Evolutionary conservation across 179 eudicot genomes (phyloP).

Genomic region (Pouteria campechiana): DNA sequence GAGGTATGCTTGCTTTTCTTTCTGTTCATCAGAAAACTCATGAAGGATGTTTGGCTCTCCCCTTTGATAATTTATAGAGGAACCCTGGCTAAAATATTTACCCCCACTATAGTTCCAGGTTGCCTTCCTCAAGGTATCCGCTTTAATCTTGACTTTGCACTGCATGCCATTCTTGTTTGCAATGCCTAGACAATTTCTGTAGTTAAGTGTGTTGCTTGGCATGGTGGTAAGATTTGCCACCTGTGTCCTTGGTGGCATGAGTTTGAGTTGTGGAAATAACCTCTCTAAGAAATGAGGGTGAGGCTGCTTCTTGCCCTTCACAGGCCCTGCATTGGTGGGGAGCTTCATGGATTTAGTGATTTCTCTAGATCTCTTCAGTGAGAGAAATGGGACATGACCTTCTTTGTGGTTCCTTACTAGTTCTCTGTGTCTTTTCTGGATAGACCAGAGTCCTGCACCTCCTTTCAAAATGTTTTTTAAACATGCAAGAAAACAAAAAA

Average conservation of each 20-base stretch:
- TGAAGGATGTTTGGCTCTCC: background rate
- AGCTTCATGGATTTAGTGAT: no score
- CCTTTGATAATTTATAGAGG: background rate
- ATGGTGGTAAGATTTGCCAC: no score
- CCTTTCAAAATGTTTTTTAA: background rate
- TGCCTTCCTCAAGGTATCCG: no score
- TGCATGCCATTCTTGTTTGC: background rate
- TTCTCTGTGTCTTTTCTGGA: background rate
- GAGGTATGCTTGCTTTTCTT: conserved; percentile 29
- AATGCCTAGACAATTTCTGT: background rate
- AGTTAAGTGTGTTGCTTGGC: background rate
- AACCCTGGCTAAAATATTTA: no score
- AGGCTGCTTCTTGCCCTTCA: no score
- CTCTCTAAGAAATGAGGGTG: no score
- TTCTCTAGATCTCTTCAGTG: no score
- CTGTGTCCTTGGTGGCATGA: no score
- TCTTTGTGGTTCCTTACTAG: background rate
- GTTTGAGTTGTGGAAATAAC: no score
- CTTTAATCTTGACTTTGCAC: background rate
- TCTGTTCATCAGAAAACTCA: background rate
- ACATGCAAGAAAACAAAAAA: background rate
- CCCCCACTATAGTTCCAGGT: no score
- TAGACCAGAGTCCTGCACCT: background rate
- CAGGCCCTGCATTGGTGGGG: no score
- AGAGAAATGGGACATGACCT: background rate